Percentiles rank a stretch among this genome's conserved stretches.
Conservation (phyloP, 2,329 filamentous ascomycete genomes). For the Thielaviopsis punctulata region DNA sequence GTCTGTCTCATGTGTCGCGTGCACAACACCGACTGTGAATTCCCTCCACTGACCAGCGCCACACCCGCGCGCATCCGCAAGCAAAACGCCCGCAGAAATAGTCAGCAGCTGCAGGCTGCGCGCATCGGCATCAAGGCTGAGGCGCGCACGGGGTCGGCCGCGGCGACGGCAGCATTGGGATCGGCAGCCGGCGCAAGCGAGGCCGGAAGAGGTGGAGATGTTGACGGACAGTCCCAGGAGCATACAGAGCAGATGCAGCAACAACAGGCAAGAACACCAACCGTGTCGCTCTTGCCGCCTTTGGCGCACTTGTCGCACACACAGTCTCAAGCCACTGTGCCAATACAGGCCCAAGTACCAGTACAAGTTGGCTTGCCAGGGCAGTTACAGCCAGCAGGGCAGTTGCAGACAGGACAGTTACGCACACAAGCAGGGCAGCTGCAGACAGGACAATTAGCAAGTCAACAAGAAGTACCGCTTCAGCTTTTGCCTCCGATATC, state of each 20-base stretch:
- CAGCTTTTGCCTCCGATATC: not conserved
- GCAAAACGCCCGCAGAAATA: constrained; percentile 6
- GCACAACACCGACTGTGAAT: constrained; percentile 39
- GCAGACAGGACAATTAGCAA: too few species aligned
- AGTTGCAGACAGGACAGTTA: too few species aligned
- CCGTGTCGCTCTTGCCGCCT: not conserved
- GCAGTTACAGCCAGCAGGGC: too few species aligned
- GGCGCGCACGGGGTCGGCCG: too few species aligned
- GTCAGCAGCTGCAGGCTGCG: not conserved
- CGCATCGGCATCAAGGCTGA: not conserved
- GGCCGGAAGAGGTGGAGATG: not conserved
- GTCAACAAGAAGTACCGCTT: too few species aligned
- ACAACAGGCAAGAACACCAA: not conserved
- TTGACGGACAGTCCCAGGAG: not conserved
- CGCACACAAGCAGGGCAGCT: not conserved
- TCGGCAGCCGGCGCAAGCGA: too few species aligned
- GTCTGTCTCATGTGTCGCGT: constrained; percentile 40
- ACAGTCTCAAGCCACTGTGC: not conserved
- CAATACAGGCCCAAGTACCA: too few species aligned
- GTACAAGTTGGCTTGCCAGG: too few species aligned
- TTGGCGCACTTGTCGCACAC: not conserved
- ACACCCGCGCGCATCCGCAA: constrained; percentile 13
- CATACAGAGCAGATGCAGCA: not conserved
- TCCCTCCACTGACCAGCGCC: constrained; percentile 21
- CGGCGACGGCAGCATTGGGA: too few species aligned